Evolutionary conservation across 306 rosid genomes (phyloP), one percentile per base, ranked within the genome.

Genomic region (Cucumis hystrix): DNA sequence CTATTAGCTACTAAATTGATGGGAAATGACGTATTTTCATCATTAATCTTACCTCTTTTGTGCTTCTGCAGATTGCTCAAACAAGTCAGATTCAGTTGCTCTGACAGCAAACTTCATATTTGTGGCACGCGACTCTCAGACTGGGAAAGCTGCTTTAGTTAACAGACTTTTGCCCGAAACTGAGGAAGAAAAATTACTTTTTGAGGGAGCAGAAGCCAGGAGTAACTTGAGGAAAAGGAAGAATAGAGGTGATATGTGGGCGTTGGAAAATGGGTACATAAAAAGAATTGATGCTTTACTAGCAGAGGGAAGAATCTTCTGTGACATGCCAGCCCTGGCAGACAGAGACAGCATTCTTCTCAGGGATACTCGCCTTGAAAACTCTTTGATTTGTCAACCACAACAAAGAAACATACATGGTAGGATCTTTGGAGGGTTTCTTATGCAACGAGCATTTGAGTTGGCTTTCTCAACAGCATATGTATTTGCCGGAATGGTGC

Each of bases 381-480:
- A 89, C 80, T 83, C 98, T 30, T 84, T 96, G 71, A 84, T 96
- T 72, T 96, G 99, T 86, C 98, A 92, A 70, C 97, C 99, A 17
- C 99, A 96, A 78, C 99, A 92, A 81, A 89, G 99, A 87, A 96
- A 96, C 84, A 91, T 96, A 55, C 93, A 96, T 76, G 99, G 99
- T 78, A 88, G 98, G 78, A 91, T 96, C 79, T 96, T 96, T 14
- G 99, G 99, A 82, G 98, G 99, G 57, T 92, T 96, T 83, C 71
- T 96, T 85, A 91, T 96, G 99, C 97, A 96, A 79, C 87, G 93
- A 28, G 99, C 99, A 15, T 91, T 89, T 76, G 99, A 92, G 78
- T 85, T 96, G 87, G 98, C 99, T 62, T 92, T 96, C 85, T 87
- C 99, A 25, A 92, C 99, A 3, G 88, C 99, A 49, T 96, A 92